Base-by-base conservation (phyloP, 768 basidiomycete genomes). In the Collybiopsis confluens region DNA sequence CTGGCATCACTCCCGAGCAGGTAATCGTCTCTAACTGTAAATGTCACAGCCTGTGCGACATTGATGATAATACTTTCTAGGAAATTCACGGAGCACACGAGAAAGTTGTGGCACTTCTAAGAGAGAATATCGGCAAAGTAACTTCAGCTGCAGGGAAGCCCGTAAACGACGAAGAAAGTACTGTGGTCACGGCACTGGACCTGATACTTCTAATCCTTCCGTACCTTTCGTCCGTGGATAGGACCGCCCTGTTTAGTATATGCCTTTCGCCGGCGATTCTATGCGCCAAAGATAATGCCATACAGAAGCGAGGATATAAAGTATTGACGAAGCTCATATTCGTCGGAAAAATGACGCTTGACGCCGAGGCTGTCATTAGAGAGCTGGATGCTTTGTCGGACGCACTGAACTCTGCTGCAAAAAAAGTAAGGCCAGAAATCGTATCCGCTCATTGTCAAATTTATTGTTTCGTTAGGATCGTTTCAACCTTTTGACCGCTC, bases 281-380 rank as follows among this genome's bases (percentile, higher is more conserved):
- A 4, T 79, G 80, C 50, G 84, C 83, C 61, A 81, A 74, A 60
- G 93, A 98, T 62, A 90, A 90, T 47, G 92, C 85, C 2, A 85
- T 96, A 4, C 96, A 98, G 72, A 99, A 99, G 71, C 90, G 95
- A 60, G 90, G 86, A 8, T 98, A 98, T 72, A 89, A 96, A 64
- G 84, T 89, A 16, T 76, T 98, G 15, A 77, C 86, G 28, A 86
- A 86, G 59, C 67, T 93, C 38, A 68, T 86, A n/a, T 86, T 88
- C 62, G 73, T 73, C 48, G 77, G 74, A 0, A 86, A 87, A 63
- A 73, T 86, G 27, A 64, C 65, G 28, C 61, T 76, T 41, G 79
- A 82, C 56, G 78, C 75, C 11, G 84, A 88, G 55, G 66, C 66
- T 9, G 78, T 88, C 24, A 70, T 97, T 23, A 75, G 80, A 56